These are phyloP conservation scores for Candida silvatica DNA, from an alignment of 805 yeast species.

Conservation along the genomic window DNA sequence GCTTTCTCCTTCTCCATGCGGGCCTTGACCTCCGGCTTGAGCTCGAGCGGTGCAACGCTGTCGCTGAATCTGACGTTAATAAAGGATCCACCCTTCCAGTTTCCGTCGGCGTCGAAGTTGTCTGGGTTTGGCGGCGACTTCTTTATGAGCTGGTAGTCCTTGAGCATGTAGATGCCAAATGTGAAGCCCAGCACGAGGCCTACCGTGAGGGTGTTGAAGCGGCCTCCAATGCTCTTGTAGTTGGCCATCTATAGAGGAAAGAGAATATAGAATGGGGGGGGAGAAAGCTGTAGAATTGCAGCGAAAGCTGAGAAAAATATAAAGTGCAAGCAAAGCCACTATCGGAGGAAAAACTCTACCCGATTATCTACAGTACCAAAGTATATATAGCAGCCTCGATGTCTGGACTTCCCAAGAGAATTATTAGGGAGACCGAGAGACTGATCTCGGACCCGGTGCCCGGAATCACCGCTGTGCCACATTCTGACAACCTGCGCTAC, in stretches of 20 bases:
- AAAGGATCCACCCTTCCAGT: conserved; percentile 27
- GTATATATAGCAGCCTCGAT: too few species aligned
- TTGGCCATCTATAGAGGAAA: conserved; percentile 8
- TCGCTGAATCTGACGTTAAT: conserved; percentile 27
- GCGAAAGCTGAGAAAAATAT: too few species aligned
- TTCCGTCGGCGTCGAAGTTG: conserved; percentile 28
- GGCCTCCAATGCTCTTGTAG: conserved; percentile 18
- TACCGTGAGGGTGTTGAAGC: conserved; percentile 18
- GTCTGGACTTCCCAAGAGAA: conserved; percentile 76
- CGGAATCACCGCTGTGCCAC: conserved; percentile 89
- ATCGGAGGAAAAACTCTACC: too few species aligned
- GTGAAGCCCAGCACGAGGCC: conserved; percentile 22
- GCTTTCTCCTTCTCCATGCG: conserved; percentile 6
- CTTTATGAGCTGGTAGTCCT: conserved; percentile 30
- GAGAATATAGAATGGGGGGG: background rate
- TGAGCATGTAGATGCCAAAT: conserved; percentile 19
- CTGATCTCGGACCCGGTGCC: conserved; percentile 92
- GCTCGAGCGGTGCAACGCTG: conserved; percentile 27
- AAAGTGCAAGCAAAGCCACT: too few species aligned
- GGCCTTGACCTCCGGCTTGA: conserved; percentile 26
- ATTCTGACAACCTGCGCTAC: conserved; percentile 87
- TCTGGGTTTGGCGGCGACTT: conserved; percentile 31
- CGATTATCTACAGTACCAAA: too few species aligned
- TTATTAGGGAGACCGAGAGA: conserved; percentile 88
- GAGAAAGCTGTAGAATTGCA: background rate